Percentiles rank a stretch among this genome's conserved stretches.
phyloP scores from a whole-genome alignment of 441 rosid species.

The Melastoma candidum region DNA sequence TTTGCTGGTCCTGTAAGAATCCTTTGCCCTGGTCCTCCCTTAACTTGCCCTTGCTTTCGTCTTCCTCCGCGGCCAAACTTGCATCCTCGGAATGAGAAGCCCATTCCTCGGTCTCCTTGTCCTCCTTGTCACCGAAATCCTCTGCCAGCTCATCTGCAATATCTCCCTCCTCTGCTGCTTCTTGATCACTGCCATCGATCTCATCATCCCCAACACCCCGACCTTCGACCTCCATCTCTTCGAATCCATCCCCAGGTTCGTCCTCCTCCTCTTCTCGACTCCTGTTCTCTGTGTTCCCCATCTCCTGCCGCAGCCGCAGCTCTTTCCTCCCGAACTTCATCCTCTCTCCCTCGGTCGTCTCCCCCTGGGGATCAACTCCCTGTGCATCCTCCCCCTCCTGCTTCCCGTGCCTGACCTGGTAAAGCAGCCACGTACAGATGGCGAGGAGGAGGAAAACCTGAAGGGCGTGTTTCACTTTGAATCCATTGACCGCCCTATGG shows the following conservation, averaged over 20 bases:
- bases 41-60: conserved; percentile 15
- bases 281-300: conserved; percentile 34
- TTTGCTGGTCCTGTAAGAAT: too few relatives aligned
- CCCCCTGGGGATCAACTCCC: conserved; percentile 30
- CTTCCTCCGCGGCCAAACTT: conserved; percentile 14
- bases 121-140: conserved; percentile 49
- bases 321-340: conserved; percentile 48
- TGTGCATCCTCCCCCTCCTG: conserved; percentile 66
- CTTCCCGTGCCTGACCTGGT: conserved; percentile 82
- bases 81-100: background rate
- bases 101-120: conserved; percentile 27
- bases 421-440: conserved; percentile 81
- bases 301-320: conserved; percentile 32
- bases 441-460: conserved; percentile 77
- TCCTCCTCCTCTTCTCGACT: conserved; percentile 25
- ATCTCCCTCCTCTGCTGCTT: conserved; percentile 27
- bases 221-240: conserved; percentile 28
- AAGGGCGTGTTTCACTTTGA: conserved; percentile 52
- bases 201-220: conserved; percentile 38
- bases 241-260: conserved; percentile 9
- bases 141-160: conserved; percentile 26
- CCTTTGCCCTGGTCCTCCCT: conserved; percentile 22
- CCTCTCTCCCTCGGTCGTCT: conserved; percentile 18
- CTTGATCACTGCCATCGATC: conserved; percentile 44
- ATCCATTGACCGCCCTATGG: conserved; percentile 65